Evolutionary conservation across 352 stramenopile species (phyloP).

Genomic region (Paralagenidium karlingii): DNA sequence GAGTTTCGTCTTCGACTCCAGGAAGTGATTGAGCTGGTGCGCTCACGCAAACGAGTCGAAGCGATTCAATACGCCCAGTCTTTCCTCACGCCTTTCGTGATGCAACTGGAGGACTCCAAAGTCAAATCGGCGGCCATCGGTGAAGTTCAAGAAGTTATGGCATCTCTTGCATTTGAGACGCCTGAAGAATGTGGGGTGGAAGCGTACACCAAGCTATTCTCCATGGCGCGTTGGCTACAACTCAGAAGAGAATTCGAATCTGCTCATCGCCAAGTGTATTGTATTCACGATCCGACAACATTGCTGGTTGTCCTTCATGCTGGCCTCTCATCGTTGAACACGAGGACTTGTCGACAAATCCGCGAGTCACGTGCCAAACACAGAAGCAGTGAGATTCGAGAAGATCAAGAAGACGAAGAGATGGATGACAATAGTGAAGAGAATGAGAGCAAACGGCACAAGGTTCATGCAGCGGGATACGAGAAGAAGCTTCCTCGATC

Average conservation of each 20-base stretch:
- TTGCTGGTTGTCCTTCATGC: conserved; percentile 52
- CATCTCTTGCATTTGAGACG: conserved; percentile 51
- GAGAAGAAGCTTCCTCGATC: too few relatives aligned
- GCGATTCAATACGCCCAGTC: conserved; percentile 56
- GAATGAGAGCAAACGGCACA: conserved; percentile 1
- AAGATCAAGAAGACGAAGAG: too few relatives aligned
- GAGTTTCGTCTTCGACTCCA: conserved; percentile 65
- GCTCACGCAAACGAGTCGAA: conserved; percentile 46
- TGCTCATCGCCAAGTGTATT: conserved; percentile 57
- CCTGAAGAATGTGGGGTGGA: conserved; percentile 46
- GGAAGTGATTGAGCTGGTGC: conserved; percentile 72
- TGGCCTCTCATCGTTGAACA: conserved; percentile 64
- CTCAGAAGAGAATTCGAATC: conserved; percentile 43
- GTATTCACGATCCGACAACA: conserved; percentile 48
- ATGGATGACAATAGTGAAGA: conserved; percentile 9
- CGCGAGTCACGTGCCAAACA: conserved; percentile 15
- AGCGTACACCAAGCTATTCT: conserved; percentile 50
- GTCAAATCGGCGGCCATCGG: conserved; percentile 37
- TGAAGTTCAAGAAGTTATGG: conserved; percentile 59
- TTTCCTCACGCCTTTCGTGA: conserved; percentile 43
- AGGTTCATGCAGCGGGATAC: too few relatives aligned
- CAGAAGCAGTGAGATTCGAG: too few relatives aligned
- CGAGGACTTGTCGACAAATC: conserved; percentile 42
- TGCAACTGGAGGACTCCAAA: conserved; percentile 43
- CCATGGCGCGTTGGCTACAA: conserved; percentile 32